Evolutionary conservation across 495 filamentous ascomycete species (phyloP), one percentile per base, ranked within the genome.

Genomic region (Tuber borchii): DNA sequence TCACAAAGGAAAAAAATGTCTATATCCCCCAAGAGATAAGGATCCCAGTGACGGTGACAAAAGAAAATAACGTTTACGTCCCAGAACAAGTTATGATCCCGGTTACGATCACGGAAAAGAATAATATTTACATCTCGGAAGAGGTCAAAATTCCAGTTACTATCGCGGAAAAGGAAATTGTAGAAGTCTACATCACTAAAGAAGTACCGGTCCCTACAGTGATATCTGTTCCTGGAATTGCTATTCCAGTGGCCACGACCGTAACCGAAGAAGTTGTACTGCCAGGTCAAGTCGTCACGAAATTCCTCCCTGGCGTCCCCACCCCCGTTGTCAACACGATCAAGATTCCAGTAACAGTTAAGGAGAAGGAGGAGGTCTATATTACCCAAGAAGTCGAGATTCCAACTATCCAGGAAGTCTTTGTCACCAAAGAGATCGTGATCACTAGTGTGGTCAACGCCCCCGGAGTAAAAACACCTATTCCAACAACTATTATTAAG

Each of bases 1-100:
- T 76, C 8, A 79, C 72, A 12, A 44, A 79, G 34, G 40, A 74
- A 45, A 71, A 80, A 19, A 26, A 79, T 26, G 34, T 76, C 19
- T 74, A 75, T 44, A 70, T 79, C 74, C 46, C 74, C 10, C 69
- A 76, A 12, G 46, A 81, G 45, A 20, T 77, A 44, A 40, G 3
- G 19, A 74, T 72, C 12, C 78, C 79, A 12, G 79, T 82, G 1
- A 82, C 80, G 42, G 56, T 79, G n/a, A 81, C 78, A 16, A 19
- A 81, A 40, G 71, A 74, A 19, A 74, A 82, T 19, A 43, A 78
- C 22, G 45, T 80, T 34, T 74, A 72, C 65, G 73, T 74, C 46
- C 70, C 74, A 14, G 70, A 77, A 42, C 31, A 77, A 22, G 44
- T 81, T 70, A 26, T 65, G 9, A 73, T 81, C n/a, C 77, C 77